These are phyloP conservation scores for Leptographium lundbergii DNA, from an alignment of 2,329 filamentous ascomycete species.

Conservation along the genomic window DNA sequence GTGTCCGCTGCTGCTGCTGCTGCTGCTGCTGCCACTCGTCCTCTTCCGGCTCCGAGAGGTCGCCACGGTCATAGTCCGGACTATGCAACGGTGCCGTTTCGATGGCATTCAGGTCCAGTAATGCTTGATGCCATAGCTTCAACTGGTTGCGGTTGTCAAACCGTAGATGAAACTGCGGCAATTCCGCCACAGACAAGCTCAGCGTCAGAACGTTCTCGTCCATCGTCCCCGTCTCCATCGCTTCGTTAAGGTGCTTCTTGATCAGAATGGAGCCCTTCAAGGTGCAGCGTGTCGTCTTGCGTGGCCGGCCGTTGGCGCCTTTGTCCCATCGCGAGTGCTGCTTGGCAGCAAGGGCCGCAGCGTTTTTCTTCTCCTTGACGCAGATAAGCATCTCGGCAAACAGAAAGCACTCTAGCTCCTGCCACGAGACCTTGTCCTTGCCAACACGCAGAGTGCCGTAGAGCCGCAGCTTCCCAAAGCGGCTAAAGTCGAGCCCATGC, in stretches of 20 bases:
- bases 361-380: conserved; percentile 86
- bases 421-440: conserved; percentile 94
- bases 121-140: conserved; percentile 79
- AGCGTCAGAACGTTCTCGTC: conserved; percentile 82
- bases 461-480: conserved; percentile 84
- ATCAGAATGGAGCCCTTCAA: conserved; percentile 96
- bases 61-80: conserved; percentile 65
- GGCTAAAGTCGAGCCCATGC: conserved; percentile 87
- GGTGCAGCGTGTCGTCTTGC: conserved; percentile 65
- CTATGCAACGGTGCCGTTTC: conserved; percentile 52
- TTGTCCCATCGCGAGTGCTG: conserved; percentile 50
- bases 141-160: conserved; percentile 77
- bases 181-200: conserved; percentile 78
- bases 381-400: conserved; percentile 99
- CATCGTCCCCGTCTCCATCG: conserved; percentile 53
- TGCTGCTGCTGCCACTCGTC: conserved; percentile 65
- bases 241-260: conserved; percentile 91
- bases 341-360: conserved; percentile 16
- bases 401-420: conserved; percentile 92
- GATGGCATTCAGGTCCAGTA: conserved; percentile 68
- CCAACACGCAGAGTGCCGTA: conserved; percentile 86
- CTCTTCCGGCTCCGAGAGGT: conserved; percentile 74
- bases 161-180: conserved; percentile 86
- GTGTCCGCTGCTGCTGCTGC: conserved; percentile 31
- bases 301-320: conserved; percentile 33